Evolutionary conservation across 768 basidiomycete genomes (phyloP).

Genomic region (Coprinopsis sp.): DNA sequence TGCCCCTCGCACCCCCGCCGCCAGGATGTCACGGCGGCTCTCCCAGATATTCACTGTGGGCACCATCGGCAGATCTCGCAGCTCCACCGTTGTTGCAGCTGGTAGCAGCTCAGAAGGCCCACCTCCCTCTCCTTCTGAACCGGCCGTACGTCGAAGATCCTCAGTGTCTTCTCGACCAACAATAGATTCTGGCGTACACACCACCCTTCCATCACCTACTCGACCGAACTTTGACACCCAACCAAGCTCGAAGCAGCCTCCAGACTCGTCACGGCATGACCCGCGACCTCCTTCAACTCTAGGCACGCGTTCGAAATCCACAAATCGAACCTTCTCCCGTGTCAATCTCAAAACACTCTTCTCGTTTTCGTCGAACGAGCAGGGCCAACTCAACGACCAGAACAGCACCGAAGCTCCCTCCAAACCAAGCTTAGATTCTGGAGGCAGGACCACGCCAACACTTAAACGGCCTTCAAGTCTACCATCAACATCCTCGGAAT

Average conservation of each 20-base stretch:
- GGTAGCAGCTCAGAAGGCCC: constrained; percentile 18
- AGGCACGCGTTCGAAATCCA: constrained; percentile 23
- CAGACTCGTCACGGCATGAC: no score
- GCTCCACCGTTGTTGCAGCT: constrained; percentile 22
- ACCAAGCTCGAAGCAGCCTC: no score
- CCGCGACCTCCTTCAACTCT: constrained; percentile 17
- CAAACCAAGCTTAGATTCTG: constrained; percentile 6
- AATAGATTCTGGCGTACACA: constrained; percentile 5
- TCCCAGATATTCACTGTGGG: constrained; percentile 35
- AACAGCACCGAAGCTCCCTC: constrained; percentile 2
- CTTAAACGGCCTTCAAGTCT: constrained; percentile 13
- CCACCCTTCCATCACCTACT: neutral
- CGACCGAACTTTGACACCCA: no score
- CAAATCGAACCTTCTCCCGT: constrained; percentile 33
- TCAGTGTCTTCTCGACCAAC: constrained; percentile 11
- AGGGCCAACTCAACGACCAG: constrained; percentile 2
- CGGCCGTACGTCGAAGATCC: constrained; percentile 8
- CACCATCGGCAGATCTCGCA: constrained; percentile 19
- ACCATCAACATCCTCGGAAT: constrained; percentile 17
- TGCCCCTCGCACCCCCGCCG: constrained; percentile 29
- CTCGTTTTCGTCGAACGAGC: constrained; percentile 25
- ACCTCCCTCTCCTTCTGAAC: constrained; percentile 19
- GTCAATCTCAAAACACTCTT: constrained; percentile 36
- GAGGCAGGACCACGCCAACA: constrained; percentile 11
- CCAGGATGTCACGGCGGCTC: constrained; percentile 33